phyloP scores from a whole-genome alignment of 1,284 basidiomycete genomes.

The Austroboletus novae-zelandiae region DNA sequence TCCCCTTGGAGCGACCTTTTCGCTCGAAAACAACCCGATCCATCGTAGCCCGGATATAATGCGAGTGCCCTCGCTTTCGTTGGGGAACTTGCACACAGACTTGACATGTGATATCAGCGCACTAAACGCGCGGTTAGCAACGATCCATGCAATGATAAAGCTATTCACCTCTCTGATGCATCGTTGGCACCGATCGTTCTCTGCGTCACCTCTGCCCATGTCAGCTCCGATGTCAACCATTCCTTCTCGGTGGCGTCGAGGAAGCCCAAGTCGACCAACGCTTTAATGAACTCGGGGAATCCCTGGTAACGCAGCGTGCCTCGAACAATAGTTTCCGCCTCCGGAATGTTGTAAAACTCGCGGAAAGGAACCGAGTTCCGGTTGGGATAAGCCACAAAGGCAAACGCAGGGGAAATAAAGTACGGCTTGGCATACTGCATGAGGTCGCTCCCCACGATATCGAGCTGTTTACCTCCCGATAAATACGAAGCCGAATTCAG shows the following conservation, averaged over 20 bases:
- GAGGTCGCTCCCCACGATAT: slow-evolving; percentile 69
- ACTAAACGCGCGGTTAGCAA: slow-evolving; percentile 25
- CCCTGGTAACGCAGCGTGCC: slow-evolving; percentile 97
- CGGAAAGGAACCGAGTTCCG: slow-evolving; percentile 91
- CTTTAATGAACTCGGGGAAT: slow-evolving; percentile 96
- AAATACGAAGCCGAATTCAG: slow-evolving; percentile 91
- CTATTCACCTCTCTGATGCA: slow-evolving; percentile 65
- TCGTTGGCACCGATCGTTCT: slow-evolving; percentile 75
- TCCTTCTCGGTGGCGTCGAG: slow-evolving; percentile 76
- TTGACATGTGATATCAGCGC: slow-evolving; percentile 73
- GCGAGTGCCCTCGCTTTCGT: slow-evolving; percentile 64
- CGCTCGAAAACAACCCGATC: slow-evolving; percentile 89
- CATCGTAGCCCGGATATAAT: slow-evolving; percentile 89
- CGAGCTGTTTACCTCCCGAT: slow-evolving; percentile 60
- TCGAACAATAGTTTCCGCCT: slow-evolving; percentile 89
- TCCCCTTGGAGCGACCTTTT: slow-evolving; percentile 61
- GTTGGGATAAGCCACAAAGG: slow-evolving; percentile 98
- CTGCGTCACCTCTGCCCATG: slow-evolving; percentile 83
- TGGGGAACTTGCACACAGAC: slow-evolving; percentile 70
- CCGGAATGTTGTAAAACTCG: slow-evolving; percentile 87
- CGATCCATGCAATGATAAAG: not conserved
- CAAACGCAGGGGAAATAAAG: slow-evolving; percentile 94
- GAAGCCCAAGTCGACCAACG: slow-evolving; percentile 88
- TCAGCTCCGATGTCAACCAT: slow-evolving; percentile 73
- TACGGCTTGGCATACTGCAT: slow-evolving; percentile 91